Conservation (phyloP, 2,329 filamentous ascomycete species). For the Fusarium ambrosium region DNA sequence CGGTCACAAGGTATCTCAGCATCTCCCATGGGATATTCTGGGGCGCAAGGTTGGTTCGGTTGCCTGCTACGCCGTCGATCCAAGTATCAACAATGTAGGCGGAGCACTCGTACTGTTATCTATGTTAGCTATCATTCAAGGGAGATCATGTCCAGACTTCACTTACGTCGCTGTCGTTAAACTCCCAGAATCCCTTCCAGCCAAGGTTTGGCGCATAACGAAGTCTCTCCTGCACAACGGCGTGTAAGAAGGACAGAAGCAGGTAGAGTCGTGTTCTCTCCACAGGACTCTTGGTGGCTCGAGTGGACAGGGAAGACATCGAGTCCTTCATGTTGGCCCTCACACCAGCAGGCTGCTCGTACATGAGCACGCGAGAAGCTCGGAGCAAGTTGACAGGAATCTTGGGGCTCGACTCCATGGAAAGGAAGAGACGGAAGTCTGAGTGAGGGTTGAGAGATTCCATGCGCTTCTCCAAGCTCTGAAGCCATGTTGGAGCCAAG, state of each 20-base stretch:
- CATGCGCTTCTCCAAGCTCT: slow-evolving; percentile 96
- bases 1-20: slow-evolving; percentile 88
- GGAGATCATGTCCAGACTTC: not conserved
- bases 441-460: slow-evolving; percentile 93
- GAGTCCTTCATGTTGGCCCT: slow-evolving; percentile 99
- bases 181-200: slow-evolving; percentile 99
- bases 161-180: slow-evolving; percentile 98
- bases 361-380: slow-evolving; percentile 94
- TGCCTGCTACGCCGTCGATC: slow-evolving; percentile 86
- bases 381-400: slow-evolving; percentile 96
- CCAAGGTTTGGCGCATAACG: slow-evolving; percentile 94
- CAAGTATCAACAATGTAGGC: slow-evolving; percentile 96
- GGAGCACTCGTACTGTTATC: slow-evolving; percentile 88
- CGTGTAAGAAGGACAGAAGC: slow-evolving; percentile 92
- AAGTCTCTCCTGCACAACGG: slow-evolving; percentile 93
- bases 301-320: slow-evolving; percentile 82
- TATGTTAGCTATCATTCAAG: not conserved
- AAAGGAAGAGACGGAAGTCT: slow-evolving; percentile 95
- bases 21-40: slow-evolving; percentile 97
- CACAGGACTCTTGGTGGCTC: slow-evolving; percentile 85
- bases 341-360: slow-evolving; percentile 97
- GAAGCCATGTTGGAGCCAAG: slow-evolving; percentile 93
- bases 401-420: slow-evolving; percentile 97
- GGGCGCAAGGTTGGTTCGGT: slow-evolving; percentile 92
- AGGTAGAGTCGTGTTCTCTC: slow-evolving; percentile 93